Evolutionary conservation across 306 rosid species (phyloP).

Genomic region (Geum urbanum): DNA sequence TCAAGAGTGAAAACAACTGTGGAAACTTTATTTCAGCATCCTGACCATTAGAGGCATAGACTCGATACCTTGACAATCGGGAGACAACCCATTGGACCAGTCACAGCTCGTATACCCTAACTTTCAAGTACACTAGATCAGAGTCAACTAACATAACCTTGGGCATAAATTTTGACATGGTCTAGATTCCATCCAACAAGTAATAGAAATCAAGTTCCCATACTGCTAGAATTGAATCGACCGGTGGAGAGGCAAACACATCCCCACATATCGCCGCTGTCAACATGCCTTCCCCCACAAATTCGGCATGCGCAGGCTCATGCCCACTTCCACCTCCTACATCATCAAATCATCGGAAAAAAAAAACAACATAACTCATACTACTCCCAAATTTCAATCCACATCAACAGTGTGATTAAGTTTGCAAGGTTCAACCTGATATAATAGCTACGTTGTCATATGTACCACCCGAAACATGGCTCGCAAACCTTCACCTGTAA

Average conservation of each 20-base stretch:
- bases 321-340: constrained; percentile 99
- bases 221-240: constrained; percentile 88
- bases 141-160: constrained; percentile 24
- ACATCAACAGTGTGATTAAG: neutral
- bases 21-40: neutral
- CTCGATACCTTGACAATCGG: constrained; percentile 75
- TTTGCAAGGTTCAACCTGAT: constrained; percentile 51
- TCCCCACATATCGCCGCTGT: constrained; percentile 97
- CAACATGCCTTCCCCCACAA: constrained; percentile 98
- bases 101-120: constrained; percentile 93
- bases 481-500: constrained; percentile 87
- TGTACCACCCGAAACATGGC: constrained; percentile 63
- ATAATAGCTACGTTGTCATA: constrained; percentile 84
- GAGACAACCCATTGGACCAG: constrained; percentile 94
- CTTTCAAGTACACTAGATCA: constrained; percentile 35
- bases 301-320: constrained; percentile 93
- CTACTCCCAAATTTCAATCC: neutral
- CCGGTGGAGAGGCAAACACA: constrained; percentile 84
- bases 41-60: neutral
- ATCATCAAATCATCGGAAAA: constrained; percentile 26
- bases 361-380: no score
- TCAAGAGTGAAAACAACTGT: neutral
- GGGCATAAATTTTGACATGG: constrained; percentile 19
- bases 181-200: constrained; percentile 19
- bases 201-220: constrained; percentile 27